Evolutionary conservation across 140 eudicot genomes (phyloP), one percentile per base, ranked within the genome.

Genomic region (Ambrosia hybrid): DNA sequence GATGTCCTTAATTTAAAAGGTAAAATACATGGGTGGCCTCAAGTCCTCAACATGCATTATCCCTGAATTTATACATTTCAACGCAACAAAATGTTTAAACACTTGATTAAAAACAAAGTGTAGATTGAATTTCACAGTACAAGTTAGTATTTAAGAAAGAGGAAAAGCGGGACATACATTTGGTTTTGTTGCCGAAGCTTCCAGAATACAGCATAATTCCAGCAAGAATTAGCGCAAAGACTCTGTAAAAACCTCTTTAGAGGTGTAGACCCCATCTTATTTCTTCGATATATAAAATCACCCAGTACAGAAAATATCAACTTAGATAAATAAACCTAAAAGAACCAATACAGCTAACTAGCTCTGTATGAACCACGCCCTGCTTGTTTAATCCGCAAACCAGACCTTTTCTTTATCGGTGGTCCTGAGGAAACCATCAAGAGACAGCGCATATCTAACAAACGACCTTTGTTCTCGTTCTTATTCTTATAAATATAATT

Each of bases 191-290:
- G 92, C 79, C 79, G 91, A 76, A 82, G 82, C 88, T 86, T 91
- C 97, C 97, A 91, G 74, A 91, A 88, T 16, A 88, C 90, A 14
- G 92, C 92, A 86, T 91, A 91, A 73, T 82, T 84, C 97, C 97
- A 91, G 70, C 87, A 85, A 73, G 97, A 85, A 76, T 75, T 61
- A 48, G 76, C 70, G 85, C 97, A 91, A 75, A 88, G 84, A 71
- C 80, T 80, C 76, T 83, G 85, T 78, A 92, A 89, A 76, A 89
- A 83, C 81, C 78, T 78, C 76, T 85, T 81, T 76, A 89, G 46
- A 17, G 78, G 70, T 68, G 83, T 76, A 81, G 81, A 68, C 61
- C 78, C 92, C 98, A 92, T 79, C 17, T 78, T 69, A 66, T 60
- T 78, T 81, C 70, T 75, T 63, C 73, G 62, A 66, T 70, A 57